These are phyloP conservation scores for Candida maltosa DNA, from an alignment of 805 yeast species.

Conservation along the genomic window DNA sequence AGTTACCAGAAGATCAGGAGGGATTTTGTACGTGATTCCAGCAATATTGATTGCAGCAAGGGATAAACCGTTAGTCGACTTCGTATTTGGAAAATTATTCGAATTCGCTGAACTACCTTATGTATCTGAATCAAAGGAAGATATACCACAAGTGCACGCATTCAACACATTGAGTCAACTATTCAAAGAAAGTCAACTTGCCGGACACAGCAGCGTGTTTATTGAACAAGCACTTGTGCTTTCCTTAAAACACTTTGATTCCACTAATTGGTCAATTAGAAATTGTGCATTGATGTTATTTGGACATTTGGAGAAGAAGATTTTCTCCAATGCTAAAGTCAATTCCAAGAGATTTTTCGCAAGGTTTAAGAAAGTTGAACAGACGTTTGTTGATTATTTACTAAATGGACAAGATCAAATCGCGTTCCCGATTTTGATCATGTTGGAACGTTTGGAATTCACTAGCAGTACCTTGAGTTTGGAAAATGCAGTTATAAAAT, in stretches of 20 bases:
- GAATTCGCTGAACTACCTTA: slow-evolving; percentile 54
- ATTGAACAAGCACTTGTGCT: slow-evolving; percentile 58
- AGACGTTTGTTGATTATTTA: slow-evolving; percentile 45
- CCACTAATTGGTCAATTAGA: slow-evolving; percentile 78
- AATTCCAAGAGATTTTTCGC: slow-evolving; percentile 72
- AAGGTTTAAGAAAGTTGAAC: slow-evolving; percentile 52
- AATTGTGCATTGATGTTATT: slow-evolving; percentile 94
- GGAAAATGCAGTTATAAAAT: slow-evolving; percentile 1
- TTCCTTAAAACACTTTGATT: slow-evolving; percentile 60
- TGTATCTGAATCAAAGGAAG: slow-evolving; percentile 51
- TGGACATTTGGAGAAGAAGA: slow-evolving; percentile 73
- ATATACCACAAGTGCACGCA: slow-evolving; percentile 91
- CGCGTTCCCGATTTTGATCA: slow-evolving; percentile 71
- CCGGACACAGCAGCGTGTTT: slow-evolving; percentile 47
- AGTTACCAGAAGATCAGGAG: slow-evolving; percentile 89
- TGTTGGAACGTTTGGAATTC: slow-evolving; percentile 66
- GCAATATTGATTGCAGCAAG: slow-evolving; percentile 58
- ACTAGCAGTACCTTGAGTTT: slow-evolving; percentile 15
- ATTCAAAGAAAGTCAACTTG: slow-evolving; percentile 67
- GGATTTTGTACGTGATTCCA: slow-evolving; percentile 76
- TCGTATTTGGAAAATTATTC: slow-evolving; percentile 51
- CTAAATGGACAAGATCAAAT: slow-evolving; percentile 36
- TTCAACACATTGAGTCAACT: slow-evolving; percentile 78
- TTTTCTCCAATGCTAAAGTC: slow-evolving; percentile 63
- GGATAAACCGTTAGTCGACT: slow-evolving; percentile 32